phyloP scores from a whole-genome alignment of 257 asterid species.

The Solanum appendiculatum region DNA sequence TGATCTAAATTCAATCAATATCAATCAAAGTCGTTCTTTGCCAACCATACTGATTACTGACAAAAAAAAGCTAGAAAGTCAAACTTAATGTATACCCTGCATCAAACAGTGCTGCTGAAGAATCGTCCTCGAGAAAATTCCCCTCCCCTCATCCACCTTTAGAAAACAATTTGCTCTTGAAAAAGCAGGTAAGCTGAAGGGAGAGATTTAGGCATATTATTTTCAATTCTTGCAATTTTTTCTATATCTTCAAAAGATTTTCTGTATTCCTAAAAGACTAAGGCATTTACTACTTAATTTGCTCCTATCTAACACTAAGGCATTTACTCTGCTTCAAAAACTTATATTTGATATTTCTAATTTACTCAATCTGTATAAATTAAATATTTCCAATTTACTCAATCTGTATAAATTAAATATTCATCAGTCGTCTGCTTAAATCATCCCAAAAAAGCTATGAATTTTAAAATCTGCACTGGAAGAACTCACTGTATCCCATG shows the following conservation, averaged over 20 bases:
- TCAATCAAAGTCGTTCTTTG: neutral
- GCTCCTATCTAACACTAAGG: neutral
- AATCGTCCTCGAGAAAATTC: neutral
- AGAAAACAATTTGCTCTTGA: neutral
- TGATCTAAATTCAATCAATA: neutral
- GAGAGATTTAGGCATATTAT: neutral
- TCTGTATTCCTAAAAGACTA: neutral
- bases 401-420: neutral
- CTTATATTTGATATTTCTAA: neutral
- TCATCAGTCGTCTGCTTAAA: neutral
- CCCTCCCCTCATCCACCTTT: neutral
- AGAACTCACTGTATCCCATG: constrained; percentile 42
- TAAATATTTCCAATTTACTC: neutral
- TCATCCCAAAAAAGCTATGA: neutral
- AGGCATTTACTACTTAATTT: neutral
- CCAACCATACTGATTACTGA: neutral
- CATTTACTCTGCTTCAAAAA: neutral
- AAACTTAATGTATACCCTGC: neutral
- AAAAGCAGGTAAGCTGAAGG: neutral
- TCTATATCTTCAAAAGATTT: neutral
- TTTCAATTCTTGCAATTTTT: neutral
- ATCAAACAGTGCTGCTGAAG: neutral
- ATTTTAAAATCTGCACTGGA: neutral
- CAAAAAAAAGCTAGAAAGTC: neutral
- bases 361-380: neutral